Base-by-base conservation (phyloP, 2,329 filamentous ascomycete species). In the Escovopsis weberi region DNA sequence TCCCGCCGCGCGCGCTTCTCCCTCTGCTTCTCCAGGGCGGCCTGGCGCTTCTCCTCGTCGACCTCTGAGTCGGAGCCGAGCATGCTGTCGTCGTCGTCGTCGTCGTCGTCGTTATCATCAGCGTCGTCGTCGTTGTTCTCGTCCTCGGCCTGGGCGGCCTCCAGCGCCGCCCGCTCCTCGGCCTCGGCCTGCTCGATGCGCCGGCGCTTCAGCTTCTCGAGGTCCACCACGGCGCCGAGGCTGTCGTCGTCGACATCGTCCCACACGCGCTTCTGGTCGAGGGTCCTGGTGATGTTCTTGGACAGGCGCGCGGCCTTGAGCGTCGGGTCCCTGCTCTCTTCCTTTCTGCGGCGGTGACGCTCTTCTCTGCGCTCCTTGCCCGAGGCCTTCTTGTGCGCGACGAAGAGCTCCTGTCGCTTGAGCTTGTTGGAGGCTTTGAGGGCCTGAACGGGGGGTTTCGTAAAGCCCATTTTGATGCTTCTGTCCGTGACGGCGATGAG, bases 181-280 rank as follows among this genome's bases (percentile, higher is more conserved):
- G 72, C 70, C 44, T 70, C 65, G 39, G 66, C 62, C 55, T 75
- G 69, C 39, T 73, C 69, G 43, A 78, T 63, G 43, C 70, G 69
- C 54, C 70, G 61, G 50, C 69, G 67, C 63, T 75, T 79, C 51
- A 78, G 57, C 54, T 73, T 67, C 50, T 76, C 71, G 43, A 80
- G 62, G 48, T 80, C 73, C 30, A 80, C 73, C 50, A 66, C 64
- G 12, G 64, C 63, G 48, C 69, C 71, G 6, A 78, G 64, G 39
- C 65, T 70, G 50, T 80, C 75, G 43, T 73, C 72, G 39, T 79
- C 79, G 40, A 75, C 74, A 41, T 88, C 80, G 54, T 95, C 88
- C 85, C 86, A 96, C 30, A 85, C 78, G 59, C 91, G 78, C 68
- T 94, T 94, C 53, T 79, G 76, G 53, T 95, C 88, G 45, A 94